A percentile compares a stretch with the other conserved stretches of the same genome.
phyloP scores from a whole-genome alignment of 129 eudicot species.

The Silybum marianum region DNA sequence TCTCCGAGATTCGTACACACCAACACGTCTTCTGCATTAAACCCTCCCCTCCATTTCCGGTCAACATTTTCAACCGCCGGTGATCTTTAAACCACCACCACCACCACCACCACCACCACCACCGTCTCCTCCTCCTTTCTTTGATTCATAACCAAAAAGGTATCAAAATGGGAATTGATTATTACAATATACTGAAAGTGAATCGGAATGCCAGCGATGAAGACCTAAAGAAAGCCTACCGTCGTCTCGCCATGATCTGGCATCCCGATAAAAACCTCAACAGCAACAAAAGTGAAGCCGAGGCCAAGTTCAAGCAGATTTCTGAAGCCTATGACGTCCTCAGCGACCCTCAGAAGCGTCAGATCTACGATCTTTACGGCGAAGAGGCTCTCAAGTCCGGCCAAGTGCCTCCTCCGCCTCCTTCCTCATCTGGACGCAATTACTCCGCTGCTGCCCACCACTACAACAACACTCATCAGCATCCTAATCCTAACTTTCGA shows the following conservation, averaged over 20 bases:
- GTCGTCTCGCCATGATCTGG: slow-evolving; percentile 90
- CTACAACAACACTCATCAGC: slow-evolving; percentile 29
- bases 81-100: slow-evolving; percentile 3
- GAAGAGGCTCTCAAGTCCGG: slow-evolving; percentile 93
- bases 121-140: background rate
- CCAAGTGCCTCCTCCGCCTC: slow-evolving; percentile 65
- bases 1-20: background rate
- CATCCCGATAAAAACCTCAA: slow-evolving; percentile 70
- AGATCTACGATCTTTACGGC: slow-evolving; percentile 96
- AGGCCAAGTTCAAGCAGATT: slow-evolving; percentile 86
- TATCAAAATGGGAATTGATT: slow-evolving; percentile 72
- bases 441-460: too few species aligned
- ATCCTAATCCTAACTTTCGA: slow-evolving; percentile 59
- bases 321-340: slow-evolving; percentile 94
- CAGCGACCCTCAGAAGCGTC: slow-evolving; percentile 92
- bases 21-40: slow-evolving; percentile 30
- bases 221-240: slow-evolving; percentile 78
- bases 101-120: slow-evolving; percentile 7
- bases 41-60: background rate
- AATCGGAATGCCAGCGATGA: slow-evolving; percentile 87
- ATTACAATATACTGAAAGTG: slow-evolving; percentile 85
- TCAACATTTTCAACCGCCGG: slow-evolving; percentile 3
- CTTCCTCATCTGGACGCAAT: slow-evolving; percentile 42
- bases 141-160: background rate
- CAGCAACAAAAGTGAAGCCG: slow-evolving; percentile 63